Evolutionary conservation across 176 grass and related monocot species (phyloP), one percentile per base, ranked within the genome.

Genomic region (Carex littledalei): DNA sequence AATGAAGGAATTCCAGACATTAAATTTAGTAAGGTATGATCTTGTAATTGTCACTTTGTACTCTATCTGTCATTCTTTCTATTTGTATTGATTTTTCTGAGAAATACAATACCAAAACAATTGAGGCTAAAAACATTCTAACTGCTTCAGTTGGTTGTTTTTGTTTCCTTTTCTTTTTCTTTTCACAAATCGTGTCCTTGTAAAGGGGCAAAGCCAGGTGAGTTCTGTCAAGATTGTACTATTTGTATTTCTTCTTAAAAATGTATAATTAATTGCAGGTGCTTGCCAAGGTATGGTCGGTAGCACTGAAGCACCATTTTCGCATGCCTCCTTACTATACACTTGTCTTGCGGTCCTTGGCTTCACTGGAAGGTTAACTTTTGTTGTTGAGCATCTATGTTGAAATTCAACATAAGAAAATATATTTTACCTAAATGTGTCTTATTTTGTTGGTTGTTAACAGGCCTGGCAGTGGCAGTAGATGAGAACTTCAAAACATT

Each of bases 311-410:
- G 62, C 92, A 98, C 79, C 91, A 98, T 14, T 98, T 98, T 82
- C 92, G 86, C 73, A 98, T 98, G 95, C 95, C 95, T 54, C 88
- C 95, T 43, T 98, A 94, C 77, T 98, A 91, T 85, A 94, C 95
- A 26, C 77, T 98, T 22, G 85, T 98, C 74, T 92, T 98, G 68
- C 89, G 95, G 17, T 98, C 95, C 78, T 84, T 98, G 84, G 92
- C 93, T 84, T 98, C 95, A 66, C 52, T 74, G 52, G 83, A 85
- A 85, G 83, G 83, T 72, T 7, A 73, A 14, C 15, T 34, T 84
- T 76, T 76, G 66, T 72, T 21, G 16, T 74, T 85, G 8, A 57
- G 17, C 49, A 50, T 70, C 29, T 18, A 59, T 59, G 26, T 70
- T 56, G 0, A 72, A 73, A n/a, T 72, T 84, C 49, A 72, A 13